Conservation (phyloP, 331 rosid species). For the Quercus tomentella region DNA sequence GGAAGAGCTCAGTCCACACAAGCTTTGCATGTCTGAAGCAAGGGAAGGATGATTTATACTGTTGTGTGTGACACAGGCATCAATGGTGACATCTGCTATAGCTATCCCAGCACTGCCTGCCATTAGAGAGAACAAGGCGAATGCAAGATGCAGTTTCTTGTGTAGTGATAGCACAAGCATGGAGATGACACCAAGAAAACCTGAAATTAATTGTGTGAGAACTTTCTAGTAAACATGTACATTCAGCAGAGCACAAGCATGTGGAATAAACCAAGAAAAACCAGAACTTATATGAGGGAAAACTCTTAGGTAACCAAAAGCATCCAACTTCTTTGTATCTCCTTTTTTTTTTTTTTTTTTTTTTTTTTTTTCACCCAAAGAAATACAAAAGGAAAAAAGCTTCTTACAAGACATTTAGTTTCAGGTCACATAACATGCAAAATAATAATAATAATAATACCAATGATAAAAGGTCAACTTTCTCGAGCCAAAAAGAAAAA, state of each 20-base stretch:
- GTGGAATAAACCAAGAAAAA: neutral
- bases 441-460: too few relatives aligned
- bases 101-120: constrained; percentile 32
- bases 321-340: neutral
- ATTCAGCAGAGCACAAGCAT: neutral
- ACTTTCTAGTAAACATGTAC: neutral
- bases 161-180: constrained; percentile 32
- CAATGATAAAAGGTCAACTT: neutral
- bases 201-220: neutral
- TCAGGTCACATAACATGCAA: too few relatives aligned
- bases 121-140: constrained; percentile 16
- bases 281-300: neutral
- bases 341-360: too few relatives aligned
- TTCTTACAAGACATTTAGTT: too few relatives aligned
- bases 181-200: constrained; percentile 28
- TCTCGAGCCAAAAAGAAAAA: neutral
- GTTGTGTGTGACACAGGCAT: constrained; percentile 33
- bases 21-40: constrained; percentile 35
- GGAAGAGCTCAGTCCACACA: constrained; percentile 29
- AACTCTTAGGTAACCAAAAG: neutral
- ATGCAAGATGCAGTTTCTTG: constrained; percentile 12
- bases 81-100: constrained; percentile 36
- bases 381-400: too few relatives aligned
- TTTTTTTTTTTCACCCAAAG: too few relatives aligned
- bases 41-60: constrained; percentile 30